Conservation (phyloP, 2,329 filamentous ascomycete genomes). For the Xenoacremonium recifei region DNA sequence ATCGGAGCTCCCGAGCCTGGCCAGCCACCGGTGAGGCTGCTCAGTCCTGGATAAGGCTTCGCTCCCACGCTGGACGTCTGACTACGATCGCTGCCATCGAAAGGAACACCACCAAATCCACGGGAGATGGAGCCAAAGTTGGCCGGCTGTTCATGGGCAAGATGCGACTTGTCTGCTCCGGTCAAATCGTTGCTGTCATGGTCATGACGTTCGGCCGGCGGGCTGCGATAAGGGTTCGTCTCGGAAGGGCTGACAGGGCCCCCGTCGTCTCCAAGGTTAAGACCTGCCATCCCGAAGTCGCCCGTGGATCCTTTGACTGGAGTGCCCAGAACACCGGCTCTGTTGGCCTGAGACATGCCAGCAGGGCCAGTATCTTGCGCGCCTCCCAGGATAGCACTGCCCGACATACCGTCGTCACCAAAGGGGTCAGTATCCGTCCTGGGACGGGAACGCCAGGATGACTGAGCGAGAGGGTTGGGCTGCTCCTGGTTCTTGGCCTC, state of each 20-base stretch:
- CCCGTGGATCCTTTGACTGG: conserved; percentile 53
- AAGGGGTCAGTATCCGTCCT: conserved; percentile 76
- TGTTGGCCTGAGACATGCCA: conserved; percentile 27
- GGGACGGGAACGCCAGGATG: conserved; percentile 58
- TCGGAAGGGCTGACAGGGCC: conserved; percentile 87
- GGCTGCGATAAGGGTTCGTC: conserved; percentile 95
- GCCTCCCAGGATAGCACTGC: conserved; percentile 72
- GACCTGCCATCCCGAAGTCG: conserved; percentile 63
- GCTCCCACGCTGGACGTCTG: conserved; percentile 87
- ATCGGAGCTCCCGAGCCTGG: conserved; percentile 55
- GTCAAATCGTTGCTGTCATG: conserved; percentile 60
- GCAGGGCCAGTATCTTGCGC: conserved; percentile 64
- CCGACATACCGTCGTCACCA: conserved; percentile 63
- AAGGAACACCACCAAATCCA: conserved; percentile 49
- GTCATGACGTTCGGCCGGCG: conserved; percentile 70
- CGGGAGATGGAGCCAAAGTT: conserved; percentile 55
- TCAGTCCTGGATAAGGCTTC: conserved; percentile 65
- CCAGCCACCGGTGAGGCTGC: conserved; percentile 62
- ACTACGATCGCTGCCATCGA: conserved; percentile 81
- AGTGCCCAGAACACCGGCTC: conserved; percentile 48
- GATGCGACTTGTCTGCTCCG: conserved; percentile 45
- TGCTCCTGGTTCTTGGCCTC: conserved; percentile 51
- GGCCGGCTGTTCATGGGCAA: conserved; percentile 40
- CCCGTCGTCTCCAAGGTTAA: conserved; percentile 56
- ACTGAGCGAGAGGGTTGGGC: conserved; percentile 35